Evolutionary conservation across 495 filamentous ascomycete species (phyloP).

Genomic region (Hyphodiscus hymeniophilus): DNA sequence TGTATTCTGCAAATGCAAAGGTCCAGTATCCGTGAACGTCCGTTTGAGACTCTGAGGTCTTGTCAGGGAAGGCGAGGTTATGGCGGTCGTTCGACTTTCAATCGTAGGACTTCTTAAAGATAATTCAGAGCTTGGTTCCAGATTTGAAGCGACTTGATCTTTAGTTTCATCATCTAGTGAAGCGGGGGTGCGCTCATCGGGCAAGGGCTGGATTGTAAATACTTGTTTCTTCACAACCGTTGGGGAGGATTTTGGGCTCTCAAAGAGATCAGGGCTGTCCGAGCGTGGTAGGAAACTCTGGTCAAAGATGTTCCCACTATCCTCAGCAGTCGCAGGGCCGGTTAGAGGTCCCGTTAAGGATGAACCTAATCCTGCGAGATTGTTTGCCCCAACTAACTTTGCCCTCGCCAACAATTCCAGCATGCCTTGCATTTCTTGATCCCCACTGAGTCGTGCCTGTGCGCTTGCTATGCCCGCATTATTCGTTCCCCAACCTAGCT

Average conservation of each 20-base stretch:
- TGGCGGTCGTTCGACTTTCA: constrained; percentile 43
- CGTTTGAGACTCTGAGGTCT: constrained; percentile 71
- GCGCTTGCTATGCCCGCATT: constrained; percentile 60
- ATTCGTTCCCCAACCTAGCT: constrained; percentile 67
- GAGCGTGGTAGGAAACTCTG: constrained; percentile 54
- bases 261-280: constrained; percentile 40
- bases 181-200: background rate
- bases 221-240: constrained; percentile 13
- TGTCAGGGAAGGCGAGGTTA: constrained; percentile 42
- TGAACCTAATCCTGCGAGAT: constrained; percentile 32
- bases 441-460: constrained; percentile 73
- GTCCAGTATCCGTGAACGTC: constrained; percentile 75
- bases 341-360: constrained; percentile 55
- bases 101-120: constrained; percentile 49
- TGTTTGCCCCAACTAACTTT: constrained; percentile 54
- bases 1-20: constrained; percentile 66
- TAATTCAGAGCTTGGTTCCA: constrained; percentile 26
- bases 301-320: constrained; percentile 71
- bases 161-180: background rate
- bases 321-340: constrained; percentile 60
- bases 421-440: constrained; percentile 83
- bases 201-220: background rate
- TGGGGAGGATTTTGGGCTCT: constrained; percentile 29
- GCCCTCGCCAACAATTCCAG: constrained; percentile 77
- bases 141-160: background rate